A percentile compares a stretch with the other conserved stretches of the same genome.
These are phyloP conservation scores for Pseudogymnoascus sp. DNA, from an alignment of 2,329 filamentous ascomycete species.

Conservation along the genomic window DNA sequence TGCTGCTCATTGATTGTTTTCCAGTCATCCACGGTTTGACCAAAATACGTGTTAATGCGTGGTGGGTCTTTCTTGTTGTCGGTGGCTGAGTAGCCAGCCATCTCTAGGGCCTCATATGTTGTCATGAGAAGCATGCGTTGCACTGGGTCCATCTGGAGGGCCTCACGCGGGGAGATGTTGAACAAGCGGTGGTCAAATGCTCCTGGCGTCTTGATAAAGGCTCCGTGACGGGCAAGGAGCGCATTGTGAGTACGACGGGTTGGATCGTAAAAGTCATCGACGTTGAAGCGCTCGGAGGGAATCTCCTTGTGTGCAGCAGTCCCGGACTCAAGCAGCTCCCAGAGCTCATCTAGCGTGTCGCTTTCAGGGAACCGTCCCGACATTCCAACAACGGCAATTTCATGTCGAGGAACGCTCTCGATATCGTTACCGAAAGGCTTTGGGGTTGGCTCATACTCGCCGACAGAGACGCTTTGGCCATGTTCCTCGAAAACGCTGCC, in stretches of 20 bases:
- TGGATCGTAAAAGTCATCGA: constrained; percentile 59
- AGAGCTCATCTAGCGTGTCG: constrained; percentile 27
- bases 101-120: constrained; percentile 70
- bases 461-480: background rate
- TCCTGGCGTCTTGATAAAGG: constrained; percentile 59
- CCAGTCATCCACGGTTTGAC: constrained; percentile 12
- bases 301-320: constrained; percentile 56
- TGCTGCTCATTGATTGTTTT: constrained; percentile 10
- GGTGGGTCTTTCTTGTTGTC: constrained; percentile 63
- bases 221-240: constrained; percentile 64
- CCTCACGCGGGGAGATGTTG: constrained; percentile 75
- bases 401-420: constrained; percentile 4
- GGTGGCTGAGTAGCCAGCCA: constrained; percentile 72
- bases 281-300: constrained; percentile 61
- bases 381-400: constrained; percentile 31
- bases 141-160: constrained; percentile 69
- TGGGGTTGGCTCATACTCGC: background rate
- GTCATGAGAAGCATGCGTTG: constrained; percentile 65
- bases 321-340: constrained; percentile 50
- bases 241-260: constrained; percentile 65
- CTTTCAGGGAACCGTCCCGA: constrained; percentile 28
- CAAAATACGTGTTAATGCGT: constrained; percentile 12
- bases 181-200: constrained; percentile 72
- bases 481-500: background rate
- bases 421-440: background rate